Percentiles rank a stretch among this genome's conserved stretches.
Evolutionary conservation across 805 yeast species (phyloP).

Genomic region (Geotrichum ghanense): DNA sequence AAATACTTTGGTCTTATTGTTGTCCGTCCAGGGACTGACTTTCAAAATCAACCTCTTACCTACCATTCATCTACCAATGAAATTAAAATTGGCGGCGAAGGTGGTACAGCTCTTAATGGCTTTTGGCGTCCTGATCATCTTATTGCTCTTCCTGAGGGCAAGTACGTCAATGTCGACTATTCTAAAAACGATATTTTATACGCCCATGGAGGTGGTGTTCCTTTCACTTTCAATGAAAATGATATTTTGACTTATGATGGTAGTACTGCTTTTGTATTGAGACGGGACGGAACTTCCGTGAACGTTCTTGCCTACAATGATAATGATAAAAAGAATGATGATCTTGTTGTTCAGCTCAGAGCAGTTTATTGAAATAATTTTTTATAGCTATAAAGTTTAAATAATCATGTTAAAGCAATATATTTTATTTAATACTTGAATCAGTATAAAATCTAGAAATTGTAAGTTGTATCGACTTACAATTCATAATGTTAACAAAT

Average conservation of each 20-base stretch:
- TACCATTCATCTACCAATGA: neutral
- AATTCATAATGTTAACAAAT: too few species aligned
- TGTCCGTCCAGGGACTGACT: neutral
- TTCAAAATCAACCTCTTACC: neutral
- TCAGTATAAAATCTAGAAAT: too few species aligned
- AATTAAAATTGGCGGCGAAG: neutral
- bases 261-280: neutral
- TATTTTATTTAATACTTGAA: too few species aligned
- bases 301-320: neutral
- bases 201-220: neutral
- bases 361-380: too few species aligned
- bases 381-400: too few species aligned
- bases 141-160: neutral
- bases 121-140: conserved; percentile 1
- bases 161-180: neutral
- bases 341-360: neutral
- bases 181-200: neutral
- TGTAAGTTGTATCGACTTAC: too few species aligned
- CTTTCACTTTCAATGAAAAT: neutral
- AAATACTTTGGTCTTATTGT: neutral
- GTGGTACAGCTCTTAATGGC: neutral
- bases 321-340: neutral
- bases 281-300: neutral
- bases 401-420: too few species aligned
- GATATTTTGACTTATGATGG: neutral